phyloP scores from a whole-genome alignment of 352 stramenopile species.

The Globisporangium abappressorium region DNA sequence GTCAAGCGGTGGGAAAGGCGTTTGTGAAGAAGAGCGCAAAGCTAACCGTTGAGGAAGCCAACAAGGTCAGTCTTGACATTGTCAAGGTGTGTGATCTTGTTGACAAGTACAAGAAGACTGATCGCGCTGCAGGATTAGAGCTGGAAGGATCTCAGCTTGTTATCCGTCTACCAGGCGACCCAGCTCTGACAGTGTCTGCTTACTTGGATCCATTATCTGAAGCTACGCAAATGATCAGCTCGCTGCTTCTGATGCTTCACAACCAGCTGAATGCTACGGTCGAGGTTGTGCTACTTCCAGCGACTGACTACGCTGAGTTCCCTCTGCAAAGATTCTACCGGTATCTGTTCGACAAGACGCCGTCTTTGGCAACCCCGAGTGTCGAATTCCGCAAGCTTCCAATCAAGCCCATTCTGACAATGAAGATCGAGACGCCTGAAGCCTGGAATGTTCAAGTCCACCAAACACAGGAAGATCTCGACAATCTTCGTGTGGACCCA shows the following conservation, averaged over 20 bases:
- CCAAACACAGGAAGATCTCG: constrained; percentile 73
- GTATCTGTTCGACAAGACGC: constrained; percentile 79
- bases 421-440: constrained; percentile 92
- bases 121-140: constrained; percentile 35
- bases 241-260: constrained; percentile 80
- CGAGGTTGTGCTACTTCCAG: constrained; percentile 63
- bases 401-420: constrained; percentile 86
- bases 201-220: constrained; percentile 91
- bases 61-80: constrained; percentile 62
- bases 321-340: constrained; percentile 93
- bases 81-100: constrained; percentile 78
- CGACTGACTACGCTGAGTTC: constrained; percentile 77
- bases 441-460: constrained; percentile 91
- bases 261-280: constrained; percentile 69
- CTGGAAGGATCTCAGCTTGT: constrained; percentile 34
- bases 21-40: constrained; percentile 61
- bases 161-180: constrained; percentile 39
- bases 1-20: constrained; percentile 60
- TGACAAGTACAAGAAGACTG: constrained; percentile 64
- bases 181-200: constrained; percentile 59
- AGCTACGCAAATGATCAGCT: constrained; percentile 85
- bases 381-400: constrained; percentile 81
- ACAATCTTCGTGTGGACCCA: constrained; percentile 89
- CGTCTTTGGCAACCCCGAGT: constrained; percentile 33
- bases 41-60: constrained; percentile 47